A percentile compares a stretch with the other conserved stretches of the same genome.
Conservation (phyloP, 2,329 filamentous ascomycete genomes). For the Mariannaea elegans region DNA sequence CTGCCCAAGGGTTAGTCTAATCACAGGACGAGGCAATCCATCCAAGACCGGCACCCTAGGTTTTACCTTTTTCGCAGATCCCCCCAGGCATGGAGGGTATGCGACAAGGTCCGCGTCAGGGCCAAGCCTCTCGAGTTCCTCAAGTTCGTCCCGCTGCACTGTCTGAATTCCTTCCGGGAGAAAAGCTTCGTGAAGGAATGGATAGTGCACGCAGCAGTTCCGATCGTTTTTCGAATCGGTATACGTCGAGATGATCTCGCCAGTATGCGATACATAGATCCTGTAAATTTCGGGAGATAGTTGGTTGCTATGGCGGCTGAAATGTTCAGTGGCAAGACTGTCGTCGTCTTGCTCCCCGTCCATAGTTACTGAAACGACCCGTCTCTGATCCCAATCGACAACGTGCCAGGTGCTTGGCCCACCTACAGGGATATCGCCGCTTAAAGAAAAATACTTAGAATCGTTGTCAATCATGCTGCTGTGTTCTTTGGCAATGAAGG, state of each 20-base stretch:
- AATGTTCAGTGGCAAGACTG: conserved; percentile 33
- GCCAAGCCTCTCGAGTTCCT: conserved; percentile 40
- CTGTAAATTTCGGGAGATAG: conserved; percentile 28
- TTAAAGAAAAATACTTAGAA: conserved; percentile 21
- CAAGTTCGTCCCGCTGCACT: conserved; percentile 33
- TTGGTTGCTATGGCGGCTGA: conserved; percentile 26
- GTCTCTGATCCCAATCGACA: conserved; percentile 41
- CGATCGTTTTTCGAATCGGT: conserved; percentile 37
- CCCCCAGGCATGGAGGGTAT: conserved; percentile 27
- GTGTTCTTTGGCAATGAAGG: not conserved
- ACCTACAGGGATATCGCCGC: conserved; percentile 18
- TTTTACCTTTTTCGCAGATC: conserved; percentile 21
- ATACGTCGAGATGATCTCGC: conserved; percentile 32
- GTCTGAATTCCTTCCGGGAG: conserved; percentile 30
- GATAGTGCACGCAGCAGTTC: conserved; percentile 41
- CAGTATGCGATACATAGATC: conserved; percentile 34
- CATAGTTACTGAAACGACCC: conserved; percentile 41
- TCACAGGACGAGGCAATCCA: not conserved
- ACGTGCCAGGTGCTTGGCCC: conserved; percentile 42
- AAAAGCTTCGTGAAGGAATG: conserved; percentile 28
- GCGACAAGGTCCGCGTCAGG: conserved; percentile 40
- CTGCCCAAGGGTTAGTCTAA: conserved; percentile 6
- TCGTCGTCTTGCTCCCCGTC: conserved; percentile 41
- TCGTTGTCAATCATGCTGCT: conserved; percentile 20
- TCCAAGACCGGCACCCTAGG: not conserved